Base-by-base conservation (phyloP, 208 protist genomes). In the Wallacemonas sp. region DNA sequence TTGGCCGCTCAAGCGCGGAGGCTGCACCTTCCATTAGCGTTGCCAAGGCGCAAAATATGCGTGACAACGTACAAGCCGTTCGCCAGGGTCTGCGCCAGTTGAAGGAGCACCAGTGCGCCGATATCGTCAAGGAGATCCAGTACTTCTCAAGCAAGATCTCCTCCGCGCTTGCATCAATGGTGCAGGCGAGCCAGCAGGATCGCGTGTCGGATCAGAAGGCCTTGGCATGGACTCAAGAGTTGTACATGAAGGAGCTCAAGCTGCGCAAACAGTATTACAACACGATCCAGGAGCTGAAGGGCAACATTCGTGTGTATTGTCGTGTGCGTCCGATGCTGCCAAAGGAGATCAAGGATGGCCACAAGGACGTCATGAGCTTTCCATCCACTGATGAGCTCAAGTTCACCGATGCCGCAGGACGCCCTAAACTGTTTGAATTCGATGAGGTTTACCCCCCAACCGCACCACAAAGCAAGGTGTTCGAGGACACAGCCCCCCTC, bases 221-320 rank as follows among this genome's bases (percentile, higher is more conserved):
- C 15, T 77, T 97, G 59, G 65, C 84, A 27, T 92, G 85, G 84
- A 92, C 88, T 31, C 92, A 97, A 75, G 86, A 95, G 75, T 64
- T 95, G 44, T 94, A 95, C 73, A 92, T 90, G 77, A 88, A 86
- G 38, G 92, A 94, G 79, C 79, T 97, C 78, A 93, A 94, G 77
- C 75, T 97, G 54, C 87, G 90, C 53, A 95, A 97, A 66, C 86
- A 95, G 74, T 95, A 95, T 79, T 95, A 97, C 80, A 97, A 97
- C 65, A 88, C 80, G 4, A 94, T 97, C 53, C 90, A 96, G 75
- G 88, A 97, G 75, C 76, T 97, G 9, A 96, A 96, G 70, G 94
- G 94, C 31, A 97, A 95, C 70, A 97, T 97, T 66, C 91, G 94
- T 65, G 94, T 97, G n/a, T 97, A 95, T 71, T 96, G 90, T 71